A percentile compares a stretch with the other conserved stretches of the same genome.
Evolutionary conservation across 2,329 filamentous ascomycete species (phyloP).

Genomic region (Teratosphaeriaceae sp.): DNA sequence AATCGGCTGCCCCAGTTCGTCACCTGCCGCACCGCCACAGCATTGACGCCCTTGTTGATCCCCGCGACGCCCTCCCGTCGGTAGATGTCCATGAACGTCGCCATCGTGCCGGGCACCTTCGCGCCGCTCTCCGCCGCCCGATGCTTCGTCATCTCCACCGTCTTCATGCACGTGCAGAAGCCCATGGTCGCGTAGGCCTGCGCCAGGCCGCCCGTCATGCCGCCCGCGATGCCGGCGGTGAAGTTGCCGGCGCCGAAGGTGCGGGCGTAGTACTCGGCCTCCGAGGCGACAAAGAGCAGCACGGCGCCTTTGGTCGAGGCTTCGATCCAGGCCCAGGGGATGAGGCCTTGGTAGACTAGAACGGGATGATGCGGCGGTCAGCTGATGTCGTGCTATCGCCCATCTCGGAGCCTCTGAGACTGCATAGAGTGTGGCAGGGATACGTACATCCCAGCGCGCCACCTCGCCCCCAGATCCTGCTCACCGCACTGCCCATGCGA

Average conservation of each 20-base stretch:
- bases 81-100: conserved; percentile 97
- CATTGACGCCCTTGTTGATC: conserved; percentile 98
- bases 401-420: background rate
- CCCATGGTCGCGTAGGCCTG: conserved; percentile 99
- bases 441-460: conserved; percentile 85
- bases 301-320: conserved; percentile 99
- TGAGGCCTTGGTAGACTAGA: conserved; percentile 96
- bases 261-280: conserved; percentile 92
- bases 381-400: conserved; percentile 76
- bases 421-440: background rate
- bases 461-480: conserved; percentile 87
- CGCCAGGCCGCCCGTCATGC: conserved; percentile 88
- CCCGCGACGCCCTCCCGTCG: conserved; percentile 85
- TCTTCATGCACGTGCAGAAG: conserved; percentile 99
- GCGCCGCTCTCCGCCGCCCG: conserved; percentile 80
- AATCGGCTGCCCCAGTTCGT: conserved; percentile 99
- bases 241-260: conserved; percentile 74
- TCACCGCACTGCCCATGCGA: conserved; percentile 72
- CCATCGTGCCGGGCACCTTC: conserved; percentile 83
- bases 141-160: conserved; percentile 98
- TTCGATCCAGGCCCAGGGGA: conserved; percentile 99
- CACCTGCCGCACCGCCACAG: conserved; percentile 96
- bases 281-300: conserved; percentile 96
- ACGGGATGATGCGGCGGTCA: conserved; percentile 28
- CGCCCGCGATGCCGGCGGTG: conserved; percentile 78